Evolutionary conservation across 495 filamentous ascomycete genomes (phyloP).

Genomic region (Penicillium cinerascens): DNA sequence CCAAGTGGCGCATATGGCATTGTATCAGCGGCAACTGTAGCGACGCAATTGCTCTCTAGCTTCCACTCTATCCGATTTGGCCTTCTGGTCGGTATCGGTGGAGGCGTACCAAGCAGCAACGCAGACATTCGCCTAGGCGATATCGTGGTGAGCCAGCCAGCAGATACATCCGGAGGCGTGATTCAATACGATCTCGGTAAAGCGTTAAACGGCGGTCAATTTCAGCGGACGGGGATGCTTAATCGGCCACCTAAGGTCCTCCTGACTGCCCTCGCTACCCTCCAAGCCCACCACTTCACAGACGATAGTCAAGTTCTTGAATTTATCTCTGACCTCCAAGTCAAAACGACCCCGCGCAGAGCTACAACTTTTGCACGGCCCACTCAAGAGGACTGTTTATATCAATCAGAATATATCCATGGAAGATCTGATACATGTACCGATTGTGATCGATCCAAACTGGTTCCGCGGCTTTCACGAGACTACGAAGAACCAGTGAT

Average conservation of each 20-base stretch:
- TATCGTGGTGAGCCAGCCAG: too few species aligned
- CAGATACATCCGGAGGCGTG: too few species aligned
- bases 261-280: too few species aligned
- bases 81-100: conserved; percentile 41
- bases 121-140: background rate
- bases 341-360: too few species aligned
- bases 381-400: too few species aligned
- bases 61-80: conserved; percentile 34
- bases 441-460: background rate
- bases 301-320: background rate
- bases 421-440: background rate
- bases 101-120: background rate
- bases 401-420: background rate
- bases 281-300: background rate
- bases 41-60: conserved; percentile 25
- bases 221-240: too few species aligned
- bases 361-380: too few species aligned
- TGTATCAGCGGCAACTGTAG: conserved; percentile 24
- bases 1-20: conserved; percentile 19
- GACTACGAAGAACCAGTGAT: background rate
- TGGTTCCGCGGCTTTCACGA: background rate
- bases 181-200: too few species aligned
- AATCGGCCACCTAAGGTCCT: too few species aligned
- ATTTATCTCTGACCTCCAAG: too few species aligned
- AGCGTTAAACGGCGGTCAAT: too few species aligned